phyloP scores from a whole-genome alignment of 371 early-diverging fungal species.

The Dichotomocladium elegans region DNA sequence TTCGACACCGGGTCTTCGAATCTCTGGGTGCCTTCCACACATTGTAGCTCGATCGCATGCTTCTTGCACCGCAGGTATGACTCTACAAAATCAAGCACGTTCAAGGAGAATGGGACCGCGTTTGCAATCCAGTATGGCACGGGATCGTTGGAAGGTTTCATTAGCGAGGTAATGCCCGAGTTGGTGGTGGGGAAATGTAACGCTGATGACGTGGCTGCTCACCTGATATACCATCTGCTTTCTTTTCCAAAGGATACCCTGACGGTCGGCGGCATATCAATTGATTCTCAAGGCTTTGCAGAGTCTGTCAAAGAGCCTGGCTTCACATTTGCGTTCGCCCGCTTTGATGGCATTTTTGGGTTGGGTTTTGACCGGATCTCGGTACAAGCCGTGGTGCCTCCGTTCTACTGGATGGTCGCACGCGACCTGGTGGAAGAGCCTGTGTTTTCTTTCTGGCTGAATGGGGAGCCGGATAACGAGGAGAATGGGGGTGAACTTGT shows the following conservation, averaged over 20 bases:
- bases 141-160: slow-evolving; percentile 91
- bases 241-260: slow-evolving; percentile 57
- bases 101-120: slow-evolving; percentile 82
- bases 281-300: slow-evolving; percentile 77
- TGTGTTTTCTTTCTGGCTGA: slow-evolving; percentile 81
- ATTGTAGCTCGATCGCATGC: slow-evolving; percentile 92
- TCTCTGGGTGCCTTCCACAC: slow-evolving; percentile 94
- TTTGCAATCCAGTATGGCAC: slow-evolving; percentile 91
- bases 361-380: slow-evolving; percentile 87
- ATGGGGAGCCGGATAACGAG: slow-evolving; percentile 42
- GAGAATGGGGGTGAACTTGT: slow-evolving; percentile 77
- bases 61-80: slow-evolving; percentile 86
- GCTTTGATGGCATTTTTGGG: slow-evolving; percentile 94
- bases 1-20: slow-evolving; percentile 96
- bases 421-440: slow-evolving; percentile 70
- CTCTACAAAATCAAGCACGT: slow-evolving; percentile 65
- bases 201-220: not conserved
- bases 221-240: not conserved
- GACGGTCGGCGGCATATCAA: slow-evolving; percentile 62
- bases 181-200: not conserved
- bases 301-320: slow-evolving; percentile 93
- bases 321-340: slow-evolving; percentile 77
- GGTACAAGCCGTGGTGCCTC: slow-evolving; percentile 82
- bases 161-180: slow-evolving; percentile 43
- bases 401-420: slow-evolving; percentile 88